Evolutionary conservation across 208 protist species (phyloP), one percentile per base, ranked within the genome.

Genomic region (Trypanosoma brucei): DNA sequence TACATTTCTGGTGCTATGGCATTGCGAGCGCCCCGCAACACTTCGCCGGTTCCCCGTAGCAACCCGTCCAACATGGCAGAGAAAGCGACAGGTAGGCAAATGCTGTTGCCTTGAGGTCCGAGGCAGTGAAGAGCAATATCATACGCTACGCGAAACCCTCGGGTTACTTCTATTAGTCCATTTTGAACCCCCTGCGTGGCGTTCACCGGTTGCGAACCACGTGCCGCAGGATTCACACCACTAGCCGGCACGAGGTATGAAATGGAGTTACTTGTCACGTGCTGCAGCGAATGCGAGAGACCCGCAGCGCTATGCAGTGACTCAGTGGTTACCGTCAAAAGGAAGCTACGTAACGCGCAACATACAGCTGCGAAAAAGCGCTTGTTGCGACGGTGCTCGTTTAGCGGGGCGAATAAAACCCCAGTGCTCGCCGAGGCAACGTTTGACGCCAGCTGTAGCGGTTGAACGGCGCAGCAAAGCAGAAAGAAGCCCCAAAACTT

Each of bases 381-480:
- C 37, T 66, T 72, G 39, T 66, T 65, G 46, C 64, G 59, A 30
- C 67, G 69, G 54, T 81, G 78, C 39, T 75, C 63, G 14, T 69
- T 69, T 7, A 88, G 62, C 5, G 82, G 82, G 22, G 79, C 59
- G 58, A 85, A 72, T 34, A 88, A 56, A 14, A 88, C 45, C 0
- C 70, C 71, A 11, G 58, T 59, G 31, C 79, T 72, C 34, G 82
- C 82, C 42, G 72, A 55, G 22, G 78, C 76, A 31, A 88, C 67
- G 55, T 72, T 75, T 37, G 74, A 76, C 35, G 72, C 77, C 1
- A 82, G 59, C 5, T 73, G 69, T 40, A 90, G 69, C 31, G 79
- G 83, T 57, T 81, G 76, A 61, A 86, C 55, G 8, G 62, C 78
- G 55, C 83, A 86, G 51, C 80, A 86, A 34, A 72, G 55, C 45